Evolutionary conservation across 306 rosid species (phyloP), one percentile per base, ranked within the genome.

Genomic region (Cotoneaster glaucophyllus): DNA sequence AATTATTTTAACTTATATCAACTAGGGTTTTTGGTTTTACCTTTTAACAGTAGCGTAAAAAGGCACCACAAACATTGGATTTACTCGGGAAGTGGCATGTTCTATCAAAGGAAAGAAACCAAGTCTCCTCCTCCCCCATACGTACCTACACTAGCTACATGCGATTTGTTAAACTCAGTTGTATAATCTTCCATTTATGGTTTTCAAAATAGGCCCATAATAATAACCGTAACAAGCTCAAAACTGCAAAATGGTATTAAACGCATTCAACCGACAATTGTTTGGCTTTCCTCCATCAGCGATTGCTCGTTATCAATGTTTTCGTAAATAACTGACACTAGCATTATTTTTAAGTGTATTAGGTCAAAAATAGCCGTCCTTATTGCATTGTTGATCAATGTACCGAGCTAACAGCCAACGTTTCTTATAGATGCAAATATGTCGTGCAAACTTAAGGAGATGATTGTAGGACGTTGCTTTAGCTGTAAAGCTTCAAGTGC

Each of bases 1-100:
- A 61, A 74, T 74, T 74, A 74, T 44, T 74, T 74, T 62, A 57
- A 62, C 69, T 62, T 61, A 26, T 62, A 65, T 5, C n/a, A 14
- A 26, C 43, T 24, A 37, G 57, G 68, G 2, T 65, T 21, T 59
- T 25, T 52, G 10, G 21, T 50, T 73, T 59, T 5, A 41, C 77
- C 68, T 25, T 73, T 58, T 24, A 8, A 59, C 59, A 1, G 5
- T 28, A 39, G 43, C 17, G 17, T 61, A 32, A 41, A 61, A 61
- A 19, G 17, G 39, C 61, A 28, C 26, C 24, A 52, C 41, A 37
- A 37, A 37, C 41, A 32, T 10, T 24, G 1, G 32, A 62, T 28
- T 28, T 62, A 62, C 67, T 28, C 39, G 39, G 67, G 64, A 59
- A 59, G 14, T 62, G 8, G 67, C 67, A 62, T 62, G 67, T 28